These are phyloP conservation scores for Plantago elongata DNA, from an alignment of 257 asterid genomes.

Conservation along the genomic window DNA sequence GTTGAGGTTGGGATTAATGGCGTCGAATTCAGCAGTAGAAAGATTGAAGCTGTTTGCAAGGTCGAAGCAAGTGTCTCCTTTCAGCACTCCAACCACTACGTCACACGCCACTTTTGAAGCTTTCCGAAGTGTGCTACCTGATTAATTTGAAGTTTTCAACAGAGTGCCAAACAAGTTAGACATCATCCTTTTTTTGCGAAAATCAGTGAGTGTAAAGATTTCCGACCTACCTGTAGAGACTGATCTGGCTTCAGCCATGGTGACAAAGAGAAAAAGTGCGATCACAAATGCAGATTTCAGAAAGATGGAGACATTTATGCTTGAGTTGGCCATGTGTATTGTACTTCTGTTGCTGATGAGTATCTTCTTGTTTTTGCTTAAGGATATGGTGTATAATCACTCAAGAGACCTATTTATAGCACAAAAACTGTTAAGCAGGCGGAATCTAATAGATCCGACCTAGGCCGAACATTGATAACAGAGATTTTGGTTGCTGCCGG, in stretches of 20 bases:
- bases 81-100: constrained; percentile 33
- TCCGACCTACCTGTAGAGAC: constrained; percentile 15
- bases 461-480: too few species aligned
- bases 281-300: constrained; percentile 13
- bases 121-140: neutral
- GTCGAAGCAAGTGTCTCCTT: constrained; percentile 42
- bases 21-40: constrained; percentile 16
- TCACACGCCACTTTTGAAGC: constrained; percentile 16
- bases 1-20: constrained; percentile 47
- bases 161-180: too few species aligned
- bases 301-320: constrained; percentile 17
- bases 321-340: constrained; percentile 25
- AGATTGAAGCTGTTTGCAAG: constrained; percentile 20
- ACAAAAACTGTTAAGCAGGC: neutral
- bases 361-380: too few species aligned
- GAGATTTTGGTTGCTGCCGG: constrained; percentile 10
- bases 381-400: too few species aligned
- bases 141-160: neutral
- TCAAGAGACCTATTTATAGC: constrained; percentile 7
- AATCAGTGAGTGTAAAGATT: neutral
- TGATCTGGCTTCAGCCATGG: constrained; percentile 20
- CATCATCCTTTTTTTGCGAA: neutral
- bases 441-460: neutral
- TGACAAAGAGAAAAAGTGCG: constrained; percentile 23
- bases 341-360: too few species aligned